Percentiles rank a stretch among this genome's conserved stretches.
These are phyloP conservation scores for Lasiodiplodia sp. DNA, from an alignment of 2,329 filamentous ascomycete species.

Conservation along the genomic window DNA sequence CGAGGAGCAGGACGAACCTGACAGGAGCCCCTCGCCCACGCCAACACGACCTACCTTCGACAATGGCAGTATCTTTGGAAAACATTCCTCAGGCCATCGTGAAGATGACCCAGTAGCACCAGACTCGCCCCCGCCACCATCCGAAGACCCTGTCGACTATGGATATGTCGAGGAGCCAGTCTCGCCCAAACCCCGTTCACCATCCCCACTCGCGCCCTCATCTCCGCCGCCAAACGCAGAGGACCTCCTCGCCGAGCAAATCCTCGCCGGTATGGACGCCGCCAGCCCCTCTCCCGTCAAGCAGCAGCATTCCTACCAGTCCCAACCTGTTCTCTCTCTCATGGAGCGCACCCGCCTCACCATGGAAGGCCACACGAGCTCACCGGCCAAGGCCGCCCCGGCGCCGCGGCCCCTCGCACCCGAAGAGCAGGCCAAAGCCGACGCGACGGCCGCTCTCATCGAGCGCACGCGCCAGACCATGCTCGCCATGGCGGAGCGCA, in stretches of 20 bases:
- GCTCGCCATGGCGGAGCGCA: slow-evolving; percentile 61
- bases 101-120: slow-evolving; percentile 29
- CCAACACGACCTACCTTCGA: slow-evolving; percentile 2
- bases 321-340: slow-evolving; percentile 47
- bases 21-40: not conserved
- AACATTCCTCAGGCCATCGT: slow-evolving; percentile 33
- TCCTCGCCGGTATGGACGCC: slow-evolving; percentile 48
- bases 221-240: not conserved
- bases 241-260: slow-evolving; percentile 44
- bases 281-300: slow-evolving; percentile 52
- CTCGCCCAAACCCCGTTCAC: not conserved
- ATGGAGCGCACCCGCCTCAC: slow-evolving; percentile 56
- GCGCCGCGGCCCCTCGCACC: slow-evolving; percentile 33
- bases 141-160: not conserved
- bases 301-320: slow-evolving; percentile 35
- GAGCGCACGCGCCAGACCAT: slow-evolving; percentile 86
- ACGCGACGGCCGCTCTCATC: slow-evolving; percentile 56
- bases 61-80: not conserved
- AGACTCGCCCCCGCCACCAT: not conserved
- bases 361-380: slow-evolving; percentile 46
- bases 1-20: not conserved
- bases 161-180: not conserved
- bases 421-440: slow-evolving; percentile 38
- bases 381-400: slow-evolving; percentile 30
- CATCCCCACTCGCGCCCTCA: not conserved